Evolutionary conservation across 352 stramenopile genomes (phyloP), one percentile per base, ranked within the genome.

Genomic region (Globisporangium heterothallicum): DNA sequence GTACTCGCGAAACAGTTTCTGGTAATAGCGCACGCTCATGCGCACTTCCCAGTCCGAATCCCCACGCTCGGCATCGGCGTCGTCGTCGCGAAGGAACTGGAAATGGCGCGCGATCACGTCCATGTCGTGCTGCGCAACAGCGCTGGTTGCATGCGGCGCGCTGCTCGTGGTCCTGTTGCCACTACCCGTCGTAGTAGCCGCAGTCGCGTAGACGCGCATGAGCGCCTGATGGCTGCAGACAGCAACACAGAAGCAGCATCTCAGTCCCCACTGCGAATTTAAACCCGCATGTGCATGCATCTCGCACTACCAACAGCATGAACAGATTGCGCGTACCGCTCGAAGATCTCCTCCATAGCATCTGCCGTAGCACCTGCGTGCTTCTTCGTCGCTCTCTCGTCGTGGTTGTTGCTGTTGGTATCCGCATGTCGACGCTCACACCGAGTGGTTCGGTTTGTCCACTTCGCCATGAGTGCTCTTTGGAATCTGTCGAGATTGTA

Each of bases 21-120:
- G 69, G 59, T 94, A 94, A 67, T 94, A 94, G n/a, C 75, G 70
- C 32, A 84, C 73, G 44, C 79, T 88, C 68, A 94, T 85, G 52
- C 82, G 78, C 59, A 90, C 66, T 30, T 72, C 51, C 84, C 84
- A 94, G 65, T 89, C 69, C n/a, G 29, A 62, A 30, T 66, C 58
- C 10, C 69, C 71, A 27, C 67, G 54, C 42, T 73, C 53, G 3
- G 64, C 59, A 53, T 92, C 82, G 6, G 53, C 65, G 21, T 80
- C 75, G 16, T 92, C 77, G 63, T 92, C 73, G 22, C 82, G 82
- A 27, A 92, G 68, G 42, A 92, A 92, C 61, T 89, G 77, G 61
- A 88, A 86, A 25, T 88, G 59, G 22, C 65, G 38, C 26, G 61
- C 53, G 18, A 92, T 46, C 10, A 79, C 62, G 5, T 42, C 53